Conservation (phyloP, 2,329 filamentous ascomycete species). For the Monilinia aucupariae region DNA sequence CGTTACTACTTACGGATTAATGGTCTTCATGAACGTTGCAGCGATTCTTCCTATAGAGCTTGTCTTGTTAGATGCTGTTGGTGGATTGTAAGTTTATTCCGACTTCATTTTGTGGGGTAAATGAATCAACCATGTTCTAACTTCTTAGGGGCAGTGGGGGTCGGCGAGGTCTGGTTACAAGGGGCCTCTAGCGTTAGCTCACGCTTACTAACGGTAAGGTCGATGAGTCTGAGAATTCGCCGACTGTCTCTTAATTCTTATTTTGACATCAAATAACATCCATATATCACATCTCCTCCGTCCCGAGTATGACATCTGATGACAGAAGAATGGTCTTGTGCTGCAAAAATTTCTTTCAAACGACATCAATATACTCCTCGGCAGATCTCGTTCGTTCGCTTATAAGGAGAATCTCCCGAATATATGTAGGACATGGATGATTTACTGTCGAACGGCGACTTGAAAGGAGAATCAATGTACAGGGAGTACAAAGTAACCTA, state of each 20-base stretch:
- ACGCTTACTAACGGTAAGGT: background rate
- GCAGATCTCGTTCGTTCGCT: background rate
- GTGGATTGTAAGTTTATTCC: background rate
- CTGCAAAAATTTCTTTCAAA: background rate
- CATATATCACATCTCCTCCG: background rate
- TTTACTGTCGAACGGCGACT: no score
- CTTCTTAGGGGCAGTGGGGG: background rate
- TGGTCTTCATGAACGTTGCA: background rate
- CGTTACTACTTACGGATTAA: background rate
- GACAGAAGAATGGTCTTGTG: background rate
- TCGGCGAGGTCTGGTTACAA: background rate
- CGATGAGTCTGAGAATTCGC: background rate
- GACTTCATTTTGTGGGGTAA: slow-evolving; percentile 2
- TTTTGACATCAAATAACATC: background rate
- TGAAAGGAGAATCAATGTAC: no score
- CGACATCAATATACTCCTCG: background rate
- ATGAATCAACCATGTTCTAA: background rate
- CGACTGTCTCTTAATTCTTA: background rate
- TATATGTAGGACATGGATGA: background rate
- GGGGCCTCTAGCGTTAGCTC: background rate
- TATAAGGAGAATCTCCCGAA: background rate
- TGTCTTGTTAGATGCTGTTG: no score
- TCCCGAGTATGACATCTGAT: background rate
- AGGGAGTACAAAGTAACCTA: no score
- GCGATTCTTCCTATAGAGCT: background rate